phyloP scores from a whole-genome alignment of 257 asterid species.

The Fraxinus anomala region DNA sequence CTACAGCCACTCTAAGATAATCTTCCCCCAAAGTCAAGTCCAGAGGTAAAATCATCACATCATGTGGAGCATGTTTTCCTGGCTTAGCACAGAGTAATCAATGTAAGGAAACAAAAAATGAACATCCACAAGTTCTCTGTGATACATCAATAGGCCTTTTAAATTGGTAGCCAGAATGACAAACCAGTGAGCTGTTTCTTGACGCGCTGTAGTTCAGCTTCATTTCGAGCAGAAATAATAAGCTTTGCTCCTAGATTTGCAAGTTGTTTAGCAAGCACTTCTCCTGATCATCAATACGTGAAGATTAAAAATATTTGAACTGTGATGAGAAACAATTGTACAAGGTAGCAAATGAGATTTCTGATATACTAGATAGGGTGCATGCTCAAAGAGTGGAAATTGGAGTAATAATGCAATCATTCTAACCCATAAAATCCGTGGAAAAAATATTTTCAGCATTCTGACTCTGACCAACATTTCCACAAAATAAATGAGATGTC shows the following conservation, averaged over 20 bases:
- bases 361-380: background rate
- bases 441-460: background rate
- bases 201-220: conserved; percentile 78
- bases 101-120: conserved; percentile 22
- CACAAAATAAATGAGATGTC: background rate
- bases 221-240: conserved; percentile 89
- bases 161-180: conserved; percentile 23
- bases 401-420: background rate
- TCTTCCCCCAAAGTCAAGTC: conserved; percentile 82
- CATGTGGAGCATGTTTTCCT: conserved; percentile 90
- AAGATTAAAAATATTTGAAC: conserved; percentile 23
- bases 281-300: conserved; percentile 54
- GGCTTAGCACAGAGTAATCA: conserved; percentile 31
- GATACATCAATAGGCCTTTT: conserved; percentile 4
- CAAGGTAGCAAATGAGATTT: background rate
- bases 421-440: background rate
- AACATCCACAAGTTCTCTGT: conserved; percentile 7
- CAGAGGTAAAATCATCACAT: conserved; percentile 77
- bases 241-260: conserved; percentile 93
- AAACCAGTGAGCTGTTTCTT: conserved; percentile 70
- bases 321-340: conserved; percentile 8
- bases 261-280: conserved; percentile 86
- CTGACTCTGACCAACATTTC: background rate
- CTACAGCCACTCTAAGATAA: conserved; percentile 61
- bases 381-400: background rate